A percentile compares a stretch with the other conserved stretches of the same genome.
Evolutionary conservation across 2,329 filamentous ascomycete species (phyloP).

Genomic region (Monosporascus sp.): DNA sequence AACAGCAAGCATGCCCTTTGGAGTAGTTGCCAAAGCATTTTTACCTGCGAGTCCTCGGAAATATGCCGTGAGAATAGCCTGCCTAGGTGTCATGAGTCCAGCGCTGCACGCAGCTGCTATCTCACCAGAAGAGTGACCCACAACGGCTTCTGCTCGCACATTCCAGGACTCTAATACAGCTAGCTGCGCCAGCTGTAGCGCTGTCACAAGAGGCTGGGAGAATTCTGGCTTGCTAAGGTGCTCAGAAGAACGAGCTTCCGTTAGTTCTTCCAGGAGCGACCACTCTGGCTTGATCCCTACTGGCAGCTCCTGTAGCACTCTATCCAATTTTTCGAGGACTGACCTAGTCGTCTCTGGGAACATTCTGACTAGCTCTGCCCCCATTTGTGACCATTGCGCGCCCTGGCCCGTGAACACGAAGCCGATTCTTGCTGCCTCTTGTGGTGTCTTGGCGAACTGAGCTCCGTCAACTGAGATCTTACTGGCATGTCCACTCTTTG

Average conservation of each 20-base stretch:
- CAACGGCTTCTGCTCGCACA: constrained; percentile 1
- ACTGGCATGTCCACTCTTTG: neutral
- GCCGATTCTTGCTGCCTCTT: neutral
- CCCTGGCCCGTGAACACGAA: constrained; percentile 21
- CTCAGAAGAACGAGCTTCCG: constrained; percentile 4
- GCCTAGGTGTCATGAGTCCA: neutral
- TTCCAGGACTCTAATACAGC: constrained; percentile 8
- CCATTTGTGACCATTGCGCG: constrained; percentile 20
- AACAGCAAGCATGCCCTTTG: constrained; percentile 15
- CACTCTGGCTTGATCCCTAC: constrained; percentile 9
- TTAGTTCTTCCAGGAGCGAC: constrained; percentile 17
- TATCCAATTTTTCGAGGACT: constrained; percentile 8
- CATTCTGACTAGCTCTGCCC: constrained; percentile 4
- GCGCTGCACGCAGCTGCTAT: constrained; percentile 13
- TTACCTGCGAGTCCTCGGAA: constrained; percentile 7
- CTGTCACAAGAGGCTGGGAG: constrained; percentile 14
- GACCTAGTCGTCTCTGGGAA: constrained; percentile 9
- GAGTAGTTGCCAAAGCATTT: neutral
- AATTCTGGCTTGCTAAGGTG: constrained; percentile 13
- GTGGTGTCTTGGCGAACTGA: neutral
- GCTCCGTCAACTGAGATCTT: neutral
- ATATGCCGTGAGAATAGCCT: constrained; percentile 11
- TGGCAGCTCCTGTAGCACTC: constrained; percentile 3
- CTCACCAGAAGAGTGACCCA: constrained; percentile 19
- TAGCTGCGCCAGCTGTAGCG: constrained; percentile 8